Conservation (phyloP, 2,329 filamentous ascomycete genomes). For the Ceratocystis lukuohia region DNA sequence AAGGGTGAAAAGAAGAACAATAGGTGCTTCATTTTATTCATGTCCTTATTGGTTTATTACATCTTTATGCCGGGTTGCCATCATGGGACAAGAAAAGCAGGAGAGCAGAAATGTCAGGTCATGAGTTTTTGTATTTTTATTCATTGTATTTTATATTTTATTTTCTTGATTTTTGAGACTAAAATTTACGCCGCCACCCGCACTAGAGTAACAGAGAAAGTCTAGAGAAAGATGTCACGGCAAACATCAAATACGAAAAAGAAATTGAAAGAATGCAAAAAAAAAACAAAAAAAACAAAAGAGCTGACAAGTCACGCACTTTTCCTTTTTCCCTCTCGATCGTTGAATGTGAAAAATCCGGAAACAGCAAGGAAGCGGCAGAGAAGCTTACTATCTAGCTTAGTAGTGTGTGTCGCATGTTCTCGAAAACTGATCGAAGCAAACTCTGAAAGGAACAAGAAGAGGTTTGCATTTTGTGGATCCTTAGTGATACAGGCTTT, state of each 20-base stretch:
- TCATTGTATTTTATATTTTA: too few species aligned
- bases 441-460: constrained; percentile 7
- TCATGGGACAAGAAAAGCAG: not conserved
- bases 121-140: not conserved
- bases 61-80: not conserved
- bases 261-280: not conserved
- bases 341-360: not conserved
- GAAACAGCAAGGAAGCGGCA: constrained; percentile 6
- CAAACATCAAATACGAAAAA: not conserved
- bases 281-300: not conserved
- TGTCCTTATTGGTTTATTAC: not conserved
- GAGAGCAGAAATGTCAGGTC: not conserved
- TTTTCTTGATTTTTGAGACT: too few species aligned
- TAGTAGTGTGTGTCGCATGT: constrained; percentile 8
- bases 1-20: not conserved
- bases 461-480: not conserved
- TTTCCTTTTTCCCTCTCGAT: not conserved
- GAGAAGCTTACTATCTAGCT: constrained; percentile 5
- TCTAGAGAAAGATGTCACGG: not conserved
- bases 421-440: constrained; percentile 13
- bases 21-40: not conserved
- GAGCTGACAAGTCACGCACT: not conserved
- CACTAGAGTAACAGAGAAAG: not conserved
- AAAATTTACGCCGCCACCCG: not conserved
- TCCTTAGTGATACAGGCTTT: not conserved